Conservation (phyloP, 2,329 filamentous ascomycete species). For the Talaromyces pinophilus region DNA sequence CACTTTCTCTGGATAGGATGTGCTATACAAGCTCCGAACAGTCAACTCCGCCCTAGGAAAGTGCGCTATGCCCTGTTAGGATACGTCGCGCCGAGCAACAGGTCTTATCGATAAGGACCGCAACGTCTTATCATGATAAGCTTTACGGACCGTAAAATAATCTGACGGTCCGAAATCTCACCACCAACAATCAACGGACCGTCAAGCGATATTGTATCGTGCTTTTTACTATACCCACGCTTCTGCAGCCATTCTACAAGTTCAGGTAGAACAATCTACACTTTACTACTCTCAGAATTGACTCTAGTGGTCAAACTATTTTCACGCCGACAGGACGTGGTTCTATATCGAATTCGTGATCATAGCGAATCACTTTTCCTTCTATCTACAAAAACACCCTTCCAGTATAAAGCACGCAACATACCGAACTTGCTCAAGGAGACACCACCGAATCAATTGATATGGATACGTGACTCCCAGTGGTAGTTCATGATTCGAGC, state of each 20-base stretch:
- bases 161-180: background rate
- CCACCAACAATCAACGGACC: background rate
- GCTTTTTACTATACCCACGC: background rate
- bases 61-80: background rate
- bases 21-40: background rate
- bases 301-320: background rate
- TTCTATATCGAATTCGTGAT: background rate
- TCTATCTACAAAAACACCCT: background rate
- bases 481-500: background rate
- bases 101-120: conserved; percentile 1
- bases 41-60: background rate
- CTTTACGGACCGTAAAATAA: background rate
- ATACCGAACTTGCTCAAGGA: background rate
- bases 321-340: background rate
- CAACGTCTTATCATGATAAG: conserved; percentile 5
- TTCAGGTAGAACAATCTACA: too few relatives aligned
- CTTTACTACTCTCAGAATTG: too few relatives aligned
- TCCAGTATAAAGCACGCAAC: background rate
- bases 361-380: background rate
- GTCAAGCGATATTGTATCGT: background rate
- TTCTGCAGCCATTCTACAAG: too few relatives aligned
- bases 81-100: background rate
- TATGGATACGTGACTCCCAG: background rate
- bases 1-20: too few relatives aligned
- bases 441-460: background rate